phyloP scores from a whole-genome alignment of 2,329 filamentous ascomycete species.

The Alternaria ventricosa region DNA sequence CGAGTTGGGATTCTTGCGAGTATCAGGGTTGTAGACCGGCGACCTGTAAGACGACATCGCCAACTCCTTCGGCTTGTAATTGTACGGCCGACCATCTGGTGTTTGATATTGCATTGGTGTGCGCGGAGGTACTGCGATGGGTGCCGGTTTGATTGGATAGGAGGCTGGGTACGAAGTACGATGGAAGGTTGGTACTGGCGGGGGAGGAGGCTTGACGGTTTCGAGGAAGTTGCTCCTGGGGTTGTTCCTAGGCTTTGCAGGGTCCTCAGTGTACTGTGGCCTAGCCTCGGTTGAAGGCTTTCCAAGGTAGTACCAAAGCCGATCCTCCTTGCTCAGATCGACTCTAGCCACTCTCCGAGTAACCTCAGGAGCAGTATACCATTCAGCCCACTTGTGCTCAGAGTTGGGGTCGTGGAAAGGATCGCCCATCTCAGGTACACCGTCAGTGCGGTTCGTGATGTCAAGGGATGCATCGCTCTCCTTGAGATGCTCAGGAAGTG shows the following conservation, averaged over 20 bases:
- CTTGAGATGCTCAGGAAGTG: conserved; percentile 66
- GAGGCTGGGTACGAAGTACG: conserved; percentile 47
- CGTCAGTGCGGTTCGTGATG: conserved; percentile 57
- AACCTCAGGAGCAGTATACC: conserved; percentile 62
- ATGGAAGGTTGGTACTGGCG: conserved; percentile 36
- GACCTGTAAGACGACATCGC: conserved; percentile 34
- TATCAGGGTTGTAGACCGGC: conserved; percentile 43
- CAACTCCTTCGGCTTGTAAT: conserved; percentile 43
- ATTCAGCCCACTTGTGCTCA: conserved; percentile 67
- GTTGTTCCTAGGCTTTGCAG: conserved; percentile 66
- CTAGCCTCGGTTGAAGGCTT: conserved; percentile 86
- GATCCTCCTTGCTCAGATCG: conserved; percentile 73
- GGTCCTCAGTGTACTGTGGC: conserved; percentile 88
- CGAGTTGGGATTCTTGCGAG: conserved; percentile 46
- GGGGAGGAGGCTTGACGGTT: conserved; percentile 60
- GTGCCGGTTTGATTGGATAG: conserved; percentile 54
- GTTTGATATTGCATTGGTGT: conserved; percentile 38
- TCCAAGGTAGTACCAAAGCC: conserved; percentile 89
- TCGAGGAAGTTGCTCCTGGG: conserved; percentile 75
- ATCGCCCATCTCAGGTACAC: conserved; percentile 56
- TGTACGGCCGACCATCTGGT: conserved; percentile 34
- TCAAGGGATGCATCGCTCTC: conserved; percentile 54
- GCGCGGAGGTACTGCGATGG: conserved; percentile 41
- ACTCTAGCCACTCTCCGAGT: conserved; percentile 67
- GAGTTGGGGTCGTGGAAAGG: conserved; percentile 55